Base-by-base conservation (phyloP, 257 asterid genomes). In the Gentiana straminea region DNA sequence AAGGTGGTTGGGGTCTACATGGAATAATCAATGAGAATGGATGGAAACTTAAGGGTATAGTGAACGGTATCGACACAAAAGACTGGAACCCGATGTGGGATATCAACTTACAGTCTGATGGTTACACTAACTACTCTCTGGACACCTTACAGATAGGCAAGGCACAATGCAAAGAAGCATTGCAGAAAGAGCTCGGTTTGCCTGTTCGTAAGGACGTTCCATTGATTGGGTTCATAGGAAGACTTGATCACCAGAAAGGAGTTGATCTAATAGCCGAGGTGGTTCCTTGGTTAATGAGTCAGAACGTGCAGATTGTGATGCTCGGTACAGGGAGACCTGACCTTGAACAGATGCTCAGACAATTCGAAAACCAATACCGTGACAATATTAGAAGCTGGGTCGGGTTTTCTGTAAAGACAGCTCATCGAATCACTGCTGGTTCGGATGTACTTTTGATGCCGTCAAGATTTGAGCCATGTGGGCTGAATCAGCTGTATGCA, bases 1-100 rank as follows among this genome's bases (percentile, higher is more conserved):
- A 87, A 74, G 97, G 97, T 35, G 98, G 98, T 44, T 88, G 98
- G 98, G 98, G 98, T 53, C 75, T 92, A 47, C 88, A 92, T 7
- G 78, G 66, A 13, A 80, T 92, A 74, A 88, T 92, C 47, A 85
- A 77, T 9, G 80, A 81, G 62, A 78, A 75, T 33, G 84, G 81
- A 52, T 92, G 97, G 98, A 92, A 92, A 72, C 65, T 92, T 2
- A 62, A 74, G 13, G 98, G 98, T 5, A 88, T 88, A 13, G 97
- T 88, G 59, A 92, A 92, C 33, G 97, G 97, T 41, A 92, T 92
- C n/a, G 98, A 92, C 66, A 78, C 89, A 1, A 50, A 83, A 33
- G 97, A 88, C 4, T 92, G 97, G 98, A 80, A 80, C 72, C 98
- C 98, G 1, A 82, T 79, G 69, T 53, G 68, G 52, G 98, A 92